Evolutionary conservation across 2,329 filamentous ascomycete genomes (phyloP).

Genomic region (Penicillium decumbens): DNA sequence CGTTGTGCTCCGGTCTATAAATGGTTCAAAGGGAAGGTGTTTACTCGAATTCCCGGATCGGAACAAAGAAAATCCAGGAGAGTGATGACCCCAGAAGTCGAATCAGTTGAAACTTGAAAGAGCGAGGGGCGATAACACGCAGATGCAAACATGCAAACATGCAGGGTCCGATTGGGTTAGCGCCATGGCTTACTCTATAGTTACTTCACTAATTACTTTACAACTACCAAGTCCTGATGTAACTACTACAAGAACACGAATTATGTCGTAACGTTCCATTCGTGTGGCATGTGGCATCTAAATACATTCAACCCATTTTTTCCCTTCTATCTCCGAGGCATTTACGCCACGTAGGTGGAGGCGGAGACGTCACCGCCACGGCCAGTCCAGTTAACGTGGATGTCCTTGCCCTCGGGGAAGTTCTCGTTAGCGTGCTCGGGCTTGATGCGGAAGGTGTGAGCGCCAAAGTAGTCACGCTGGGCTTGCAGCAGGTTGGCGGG

Average conservation of each 20-base stretch:
- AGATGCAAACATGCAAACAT: background rate
- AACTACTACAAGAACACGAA: background rate
- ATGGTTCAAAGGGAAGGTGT: background rate
- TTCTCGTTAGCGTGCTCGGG: conserved; percentile 69
- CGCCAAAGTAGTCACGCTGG: conserved; percentile 99
- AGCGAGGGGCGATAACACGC: background rate
- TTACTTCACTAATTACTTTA: no score
- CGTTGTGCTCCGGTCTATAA: background rate
- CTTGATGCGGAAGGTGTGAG: conserved; percentile 86
- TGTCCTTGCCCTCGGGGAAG: conserved; percentile 80
- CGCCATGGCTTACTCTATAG: conserved; percentile 1
- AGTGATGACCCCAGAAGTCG: background rate
- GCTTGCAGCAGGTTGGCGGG: conserved; percentile 98
- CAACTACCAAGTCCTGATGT: background rate
- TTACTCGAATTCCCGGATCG: background rate
- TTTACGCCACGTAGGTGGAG: conserved; percentile 94
- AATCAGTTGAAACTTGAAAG: background rate
- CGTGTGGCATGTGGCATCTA: conserved; percentile 24
- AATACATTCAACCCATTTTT: conserved; percentile 27
- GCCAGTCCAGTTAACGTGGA: conserved; percentile 99
- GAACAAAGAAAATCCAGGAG: background rate
- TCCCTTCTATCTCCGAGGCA: conserved; percentile 14
- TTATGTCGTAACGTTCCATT: conserved; percentile 24
- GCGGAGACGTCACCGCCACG: conserved; percentile 95
- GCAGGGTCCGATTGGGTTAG: conserved; percentile 10